Base-by-base conservation (phyloP, 1,284 basidiomycete species). In the Pascua guehoae region DNA sequence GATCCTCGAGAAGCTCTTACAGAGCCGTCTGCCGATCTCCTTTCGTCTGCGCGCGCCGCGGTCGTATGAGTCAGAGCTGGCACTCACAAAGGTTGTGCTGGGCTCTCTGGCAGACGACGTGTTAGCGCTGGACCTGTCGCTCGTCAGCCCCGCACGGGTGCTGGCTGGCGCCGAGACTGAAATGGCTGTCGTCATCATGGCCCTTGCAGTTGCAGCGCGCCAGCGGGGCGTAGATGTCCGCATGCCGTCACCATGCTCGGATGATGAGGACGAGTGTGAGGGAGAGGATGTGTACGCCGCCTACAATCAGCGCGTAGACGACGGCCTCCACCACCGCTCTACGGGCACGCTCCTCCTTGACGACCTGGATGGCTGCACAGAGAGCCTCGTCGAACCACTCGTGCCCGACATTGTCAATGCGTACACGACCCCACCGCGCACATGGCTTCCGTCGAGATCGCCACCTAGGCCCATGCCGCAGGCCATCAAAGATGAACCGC, bases 31-130 rank as follows among this genome's bases (percentile, higher is more conserved):
- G 12, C 59, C 64, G 1, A 48, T 68, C 12, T 45, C 61, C 10
- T 32, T 32, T 7, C 24, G 24, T 32, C 55, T 65, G 12, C 49
- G 57, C 5, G 12, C 49, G 3, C 49, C 63, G 12, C 57, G 65
- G n/a, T 36, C 17, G 16, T 66, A 64, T 16, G 8, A 45, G 5
- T 61, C 53, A 0, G 68, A 70, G 53, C 37, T 66, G 7, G 56
- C 44, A 10, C 55, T 68, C 12, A 50, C 66, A 16, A 70, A 72
- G 49, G 65, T 60, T 46, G 32, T 72, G 3, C 51, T 72, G 5
- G 70, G 70, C 3, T 59, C 64, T 5, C 54, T 72, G 32, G 65
- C 60, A 2, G 60, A 62, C 52, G 70, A 71, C 38, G 45, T 65
- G 24, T 52, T 72, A 7, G 32, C 17, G 11, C 56, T 72, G 47